phyloP scores from a whole-genome alignment of 345 rosid genomes.

The Eucalyptus virginea region DNA sequence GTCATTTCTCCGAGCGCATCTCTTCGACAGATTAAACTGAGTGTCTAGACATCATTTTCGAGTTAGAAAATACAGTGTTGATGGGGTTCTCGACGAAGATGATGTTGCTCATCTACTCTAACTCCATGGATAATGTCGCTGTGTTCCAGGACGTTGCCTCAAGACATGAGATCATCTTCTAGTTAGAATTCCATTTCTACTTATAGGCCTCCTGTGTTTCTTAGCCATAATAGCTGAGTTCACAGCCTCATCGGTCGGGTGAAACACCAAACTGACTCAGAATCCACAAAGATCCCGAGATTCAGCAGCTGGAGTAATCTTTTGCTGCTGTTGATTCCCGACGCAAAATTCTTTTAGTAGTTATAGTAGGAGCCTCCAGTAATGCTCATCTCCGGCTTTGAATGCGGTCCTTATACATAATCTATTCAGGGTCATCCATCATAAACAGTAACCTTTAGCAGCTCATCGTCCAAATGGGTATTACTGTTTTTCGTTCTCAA shows the following conservation, averaged over 20 bases:
- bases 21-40: neutral
- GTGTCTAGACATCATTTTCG: neutral
- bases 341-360: fast-evolving
- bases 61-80: neutral
- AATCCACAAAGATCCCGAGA: neutral
- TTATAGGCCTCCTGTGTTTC: neutral
- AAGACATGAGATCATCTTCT: neutral
- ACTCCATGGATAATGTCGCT: neutral
- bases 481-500: neutral
- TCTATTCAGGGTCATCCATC: neutral
- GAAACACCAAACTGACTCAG: neutral
- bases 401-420: neutral
- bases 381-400: fast-evolving
- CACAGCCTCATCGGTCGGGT: fast-evolving
- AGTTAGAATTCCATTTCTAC: neutral
- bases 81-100: neutral
- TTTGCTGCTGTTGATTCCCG: neutral
- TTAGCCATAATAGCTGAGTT: neutral
- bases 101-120: neutral
- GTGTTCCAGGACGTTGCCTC: neutral
- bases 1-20: fast-evolving
- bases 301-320: neutral
- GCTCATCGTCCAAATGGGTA: neutral
- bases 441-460: neutral
- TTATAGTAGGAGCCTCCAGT: neutral